Evolutionary conservation across 352 stramenopile species (phyloP), one percentile per base, ranked within the genome.

Genomic region (Pythium phragmiticola): DNA sequence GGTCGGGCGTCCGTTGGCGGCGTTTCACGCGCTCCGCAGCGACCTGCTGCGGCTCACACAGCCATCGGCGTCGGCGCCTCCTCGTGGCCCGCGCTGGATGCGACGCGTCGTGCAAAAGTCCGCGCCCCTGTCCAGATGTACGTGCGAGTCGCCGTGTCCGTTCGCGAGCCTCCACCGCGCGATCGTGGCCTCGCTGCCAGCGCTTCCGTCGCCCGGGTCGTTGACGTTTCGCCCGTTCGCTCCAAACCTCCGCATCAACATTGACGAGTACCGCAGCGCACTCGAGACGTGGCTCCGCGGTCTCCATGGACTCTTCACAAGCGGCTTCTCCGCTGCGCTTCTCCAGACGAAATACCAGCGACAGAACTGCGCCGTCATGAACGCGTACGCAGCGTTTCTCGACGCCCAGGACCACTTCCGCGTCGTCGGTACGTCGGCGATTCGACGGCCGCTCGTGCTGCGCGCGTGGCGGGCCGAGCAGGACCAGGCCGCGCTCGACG

Each of bases 11-110:
- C 42, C 76, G 61, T 51, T 80, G 65, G 41, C 75, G 21, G 80
- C 88, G 41, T 91, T 91, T 69, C 78, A 79, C n/a, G 68, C 55
- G 12, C 68, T 91, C 34, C 79, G 82, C 60, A 77, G 79, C 49
- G 67, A 68, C 55, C 74, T 91, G 7, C 48, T 65, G 34, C 66
- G 43, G 14, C 47, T 52, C 51, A 66, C 66, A 7, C 33, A 41
- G 17, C 23, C 58, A 17, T 36, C 45, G 12, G 34, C 33, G 19
- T 11, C 33, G 19, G 9, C 12, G 37, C 8, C n/a, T 14, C 16
- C 55, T 19, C 43, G 41, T 36, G 26, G 53, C n/a, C 61, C 51
- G 37, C 49, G 63, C 28, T 69, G 63, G 63, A 42, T 69, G 63
- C 55, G 56, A 8, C 63, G 63, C 42, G 58, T 69, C 19, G 36